Evolutionary conservation across 2,329 filamentous ascomycete genomes (phyloP).

Genomic region (Penicillium sp.): DNA sequence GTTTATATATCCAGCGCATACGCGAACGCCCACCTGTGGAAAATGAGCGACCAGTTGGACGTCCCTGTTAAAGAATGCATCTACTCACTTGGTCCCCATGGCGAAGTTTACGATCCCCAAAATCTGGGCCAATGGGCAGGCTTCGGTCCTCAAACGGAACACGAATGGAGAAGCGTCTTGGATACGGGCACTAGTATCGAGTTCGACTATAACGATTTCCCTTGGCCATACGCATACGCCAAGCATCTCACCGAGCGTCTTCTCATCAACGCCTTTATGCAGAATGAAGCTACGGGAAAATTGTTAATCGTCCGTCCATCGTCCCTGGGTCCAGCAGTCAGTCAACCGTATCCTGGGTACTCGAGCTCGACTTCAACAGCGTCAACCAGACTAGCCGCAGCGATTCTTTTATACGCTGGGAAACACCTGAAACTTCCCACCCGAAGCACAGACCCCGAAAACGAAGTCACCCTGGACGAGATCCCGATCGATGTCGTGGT

Average conservation of each 20-base stretch:
- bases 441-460: not conserved
- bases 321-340: conserved; percentile 1
- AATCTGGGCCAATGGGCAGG: not conserved
- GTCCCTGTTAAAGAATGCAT: conserved; percentile 12
- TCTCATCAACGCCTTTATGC: not conserved
- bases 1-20: conserved; percentile 23
- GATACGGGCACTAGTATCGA: not conserved
- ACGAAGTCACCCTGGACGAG: not conserved
- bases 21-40: conserved; percentile 13
- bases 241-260: conserved; percentile 9
- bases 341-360: not conserved
- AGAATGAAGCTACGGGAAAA: not conserved
- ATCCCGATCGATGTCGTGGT: conserved; percentile 9
- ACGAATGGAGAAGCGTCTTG: not conserved
- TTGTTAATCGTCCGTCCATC: conserved; percentile 6
- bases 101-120: not conserved
- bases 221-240: conserved; percentile 10
- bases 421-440: not conserved
- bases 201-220: conserved; percentile 1
- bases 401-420: not conserved
- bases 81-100: conserved; percentile 1
- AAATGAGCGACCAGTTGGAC: not conserved
- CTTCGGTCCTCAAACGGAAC: not conserved
- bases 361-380: not conserved
- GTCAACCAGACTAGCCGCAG: not conserved